A percentile compares a stretch with the other conserved stretches of the same genome.
Conservation (phyloP, 2,329 filamentous ascomycete species). For the Exophiala bonariae region DNA sequence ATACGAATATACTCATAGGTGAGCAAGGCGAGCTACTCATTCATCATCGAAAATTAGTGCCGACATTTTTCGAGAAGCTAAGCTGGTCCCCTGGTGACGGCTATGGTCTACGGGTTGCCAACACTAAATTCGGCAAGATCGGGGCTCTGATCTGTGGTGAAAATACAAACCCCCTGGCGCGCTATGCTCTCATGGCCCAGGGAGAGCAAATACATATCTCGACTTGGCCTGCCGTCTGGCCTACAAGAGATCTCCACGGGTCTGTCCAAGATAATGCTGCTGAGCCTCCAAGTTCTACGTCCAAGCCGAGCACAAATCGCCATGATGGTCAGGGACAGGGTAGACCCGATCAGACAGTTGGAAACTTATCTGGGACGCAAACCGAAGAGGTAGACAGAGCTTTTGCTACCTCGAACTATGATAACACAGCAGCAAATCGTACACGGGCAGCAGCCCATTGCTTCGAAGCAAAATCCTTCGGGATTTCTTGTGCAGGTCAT, state of each 20-base stretch:
- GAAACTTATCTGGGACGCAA: too few species aligned
- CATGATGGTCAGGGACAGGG: too few species aligned
- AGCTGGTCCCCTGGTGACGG: conserved; percentile 57
- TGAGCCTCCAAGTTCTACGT: too few species aligned
- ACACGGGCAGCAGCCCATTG: conserved; percentile 56
- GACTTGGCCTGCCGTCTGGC: conserved; percentile 58
- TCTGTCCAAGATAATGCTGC: background rate
- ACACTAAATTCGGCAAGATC: conserved; percentile 48
- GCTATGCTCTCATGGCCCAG: conserved; percentile 55
- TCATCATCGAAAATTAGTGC: conserved; percentile 56
- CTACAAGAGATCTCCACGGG: conserved; percentile 38
- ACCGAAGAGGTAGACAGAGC: conserved; percentile 15
- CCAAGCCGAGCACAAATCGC: too few species aligned
- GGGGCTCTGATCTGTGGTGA: conserved; percentile 58
- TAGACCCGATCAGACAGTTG: too few species aligned
- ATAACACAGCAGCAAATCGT: conserved; percentile 56
- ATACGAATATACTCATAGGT: conserved; percentile 52
- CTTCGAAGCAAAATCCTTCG: conserved; percentile 60
- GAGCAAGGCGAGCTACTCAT: conserved; percentile 46
- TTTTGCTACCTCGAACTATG: conserved; percentile 42
- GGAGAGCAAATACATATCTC: conserved; percentile 58
- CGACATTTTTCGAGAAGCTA: conserved; percentile 59
- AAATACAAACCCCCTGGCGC: conserved; percentile 58
- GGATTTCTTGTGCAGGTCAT: conserved; percentile 49
- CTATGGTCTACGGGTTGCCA: conserved; percentile 47